Evolutionary conservation across 2,329 filamentous ascomycete species (phyloP).

Genomic region (Sarocladium strictum): DNA sequence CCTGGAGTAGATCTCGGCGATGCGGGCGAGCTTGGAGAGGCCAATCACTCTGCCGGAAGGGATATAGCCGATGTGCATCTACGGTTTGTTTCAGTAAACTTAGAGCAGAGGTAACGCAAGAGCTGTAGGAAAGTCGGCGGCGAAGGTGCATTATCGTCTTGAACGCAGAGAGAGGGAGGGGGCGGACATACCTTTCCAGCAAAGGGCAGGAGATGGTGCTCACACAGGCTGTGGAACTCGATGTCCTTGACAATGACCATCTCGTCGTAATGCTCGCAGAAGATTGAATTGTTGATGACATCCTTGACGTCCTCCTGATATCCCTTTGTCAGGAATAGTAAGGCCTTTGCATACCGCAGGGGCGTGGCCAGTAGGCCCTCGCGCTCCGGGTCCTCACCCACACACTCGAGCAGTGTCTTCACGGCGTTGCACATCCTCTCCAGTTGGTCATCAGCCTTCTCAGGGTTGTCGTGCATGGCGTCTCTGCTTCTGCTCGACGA

Average conservation of each 20-base stretch:
- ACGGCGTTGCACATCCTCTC: slow-evolving; percentile 56
- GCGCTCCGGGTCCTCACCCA: slow-evolving; percentile 61
- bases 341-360: slow-evolving; percentile 84
- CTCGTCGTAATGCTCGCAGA: slow-evolving; percentile 94
- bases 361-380: slow-evolving; percentile 64
- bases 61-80: slow-evolving; percentile 99
- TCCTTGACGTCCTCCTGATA: slow-evolving; percentile 92
- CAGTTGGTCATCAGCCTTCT: slow-evolving; percentile 40
- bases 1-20: slow-evolving; percentile 94
- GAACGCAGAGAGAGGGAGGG: too few relatives aligned
- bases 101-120: too few relatives aligned
- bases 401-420: slow-evolving; percentile 59
- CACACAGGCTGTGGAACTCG: slow-evolving; percentile 88
- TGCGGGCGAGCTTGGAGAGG: slow-evolving; percentile 88
- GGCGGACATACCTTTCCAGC: slow-evolving; percentile 74
- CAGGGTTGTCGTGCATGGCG: slow-evolving; percentile 46
- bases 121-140: not conserved
- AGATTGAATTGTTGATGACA: slow-evolving; percentile 89
- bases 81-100: slow-evolving; percentile 4
- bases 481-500: slow-evolving; percentile 42
- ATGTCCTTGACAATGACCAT: slow-evolving; percentile 97
- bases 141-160: not conserved
- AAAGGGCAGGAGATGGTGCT: slow-evolving; percentile 96
- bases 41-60: slow-evolving; percentile 86
- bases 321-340: slow-evolving; percentile 93